Evolutionary conservation across 1,139 yeast species (phyloP).

Genomic region (Eremothecium gossypii): DNA sequence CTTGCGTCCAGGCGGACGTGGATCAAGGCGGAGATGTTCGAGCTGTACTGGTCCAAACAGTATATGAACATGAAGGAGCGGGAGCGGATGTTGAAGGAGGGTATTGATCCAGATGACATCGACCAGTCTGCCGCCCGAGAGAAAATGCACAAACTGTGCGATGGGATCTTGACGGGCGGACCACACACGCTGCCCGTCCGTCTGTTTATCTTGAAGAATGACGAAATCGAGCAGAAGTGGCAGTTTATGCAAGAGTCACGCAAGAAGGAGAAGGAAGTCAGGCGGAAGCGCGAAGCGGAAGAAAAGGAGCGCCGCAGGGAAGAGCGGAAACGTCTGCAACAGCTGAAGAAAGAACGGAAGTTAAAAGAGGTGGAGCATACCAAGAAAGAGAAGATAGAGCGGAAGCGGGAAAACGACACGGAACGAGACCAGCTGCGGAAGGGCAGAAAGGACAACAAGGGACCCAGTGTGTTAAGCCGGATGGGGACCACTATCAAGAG

Average conservation of each 20-base stretch:
- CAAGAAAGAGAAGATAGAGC: constrained; percentile 17
- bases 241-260: constrained; percentile 30
- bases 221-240: constrained; percentile 36
- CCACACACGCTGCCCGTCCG: constrained; percentile 77
- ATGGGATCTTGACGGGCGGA: constrained; percentile 62
- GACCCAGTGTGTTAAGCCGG: constrained; percentile 6
- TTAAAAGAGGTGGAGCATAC: constrained; percentile 16
- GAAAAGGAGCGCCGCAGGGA: constrained; percentile 27
- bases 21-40: constrained; percentile 65
- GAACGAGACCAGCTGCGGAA: constrained; percentile 16
- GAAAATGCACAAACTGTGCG: constrained; percentile 81
- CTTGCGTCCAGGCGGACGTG: constrained; percentile 69
- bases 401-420: constrained; percentile 16
- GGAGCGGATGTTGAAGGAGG: constrained; percentile 26
- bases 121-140: constrained; percentile 45
- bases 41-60: constrained; percentile 64
- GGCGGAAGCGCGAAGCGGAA: constrained; percentile 33
- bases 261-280: constrained; percentile 32
- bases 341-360: constrained; percentile 26
- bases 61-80: constrained; percentile 14
- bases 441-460: constrained; percentile 14
- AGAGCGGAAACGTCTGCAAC: constrained; percentile 21
- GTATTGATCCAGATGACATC: constrained; percentile 33
- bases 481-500: constrained; percentile 11
- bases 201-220: constrained; percentile 76